phyloP scores from a whole-genome alignment of 208 protist genomes.

The Crithidia sp. region DNA sequence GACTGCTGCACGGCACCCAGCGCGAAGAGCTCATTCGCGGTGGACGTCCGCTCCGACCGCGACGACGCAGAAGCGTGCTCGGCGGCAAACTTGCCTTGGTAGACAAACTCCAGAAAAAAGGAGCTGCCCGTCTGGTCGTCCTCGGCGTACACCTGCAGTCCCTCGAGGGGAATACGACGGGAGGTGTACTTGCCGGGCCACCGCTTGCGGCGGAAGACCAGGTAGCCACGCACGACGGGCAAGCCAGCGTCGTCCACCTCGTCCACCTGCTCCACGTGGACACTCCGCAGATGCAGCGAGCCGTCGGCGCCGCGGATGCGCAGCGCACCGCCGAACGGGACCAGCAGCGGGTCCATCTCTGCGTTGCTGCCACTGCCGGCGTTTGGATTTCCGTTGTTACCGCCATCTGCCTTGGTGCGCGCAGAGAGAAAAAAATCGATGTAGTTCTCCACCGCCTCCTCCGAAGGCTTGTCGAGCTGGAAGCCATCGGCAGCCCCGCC shows the following conservation, averaged over 20 bases:
- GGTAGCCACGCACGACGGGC: conserved; percentile 4
- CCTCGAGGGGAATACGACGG: conserved; percentile 20
- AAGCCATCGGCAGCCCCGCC: neutral
- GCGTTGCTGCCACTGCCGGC: neutral
- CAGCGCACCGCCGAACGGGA: conserved; percentile 18
- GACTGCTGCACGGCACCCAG: conserved; percentile 10
- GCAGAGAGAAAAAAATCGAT: conserved; percentile 70
- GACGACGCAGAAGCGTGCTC: neutral
- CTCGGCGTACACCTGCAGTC: conserved; percentile 34
- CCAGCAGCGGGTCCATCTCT: neutral
- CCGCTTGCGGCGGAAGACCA: conserved; percentile 32
- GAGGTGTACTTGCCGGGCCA: conserved; percentile 18
- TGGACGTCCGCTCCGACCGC: neutral
- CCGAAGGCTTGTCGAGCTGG: conserved; percentile 21
- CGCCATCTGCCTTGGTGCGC: conserved; percentile 16
- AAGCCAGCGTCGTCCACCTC: neutral
- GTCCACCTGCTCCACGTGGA: conserved; percentile 1
- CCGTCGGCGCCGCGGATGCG: conserved; percentile 21
- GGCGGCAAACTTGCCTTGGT: neutral
- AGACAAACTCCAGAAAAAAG: conserved; percentile 35
- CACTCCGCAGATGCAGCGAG: conserved; percentile 9
- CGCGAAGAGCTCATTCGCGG: neutral
- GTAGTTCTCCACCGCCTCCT: conserved; percentile 42
- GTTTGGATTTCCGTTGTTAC: neutral
- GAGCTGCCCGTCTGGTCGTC: conserved; percentile 25